Evolutionary conservation across 179 eudicot species (phyloP).

Genomic region (Beta macrorhiza): DNA sequence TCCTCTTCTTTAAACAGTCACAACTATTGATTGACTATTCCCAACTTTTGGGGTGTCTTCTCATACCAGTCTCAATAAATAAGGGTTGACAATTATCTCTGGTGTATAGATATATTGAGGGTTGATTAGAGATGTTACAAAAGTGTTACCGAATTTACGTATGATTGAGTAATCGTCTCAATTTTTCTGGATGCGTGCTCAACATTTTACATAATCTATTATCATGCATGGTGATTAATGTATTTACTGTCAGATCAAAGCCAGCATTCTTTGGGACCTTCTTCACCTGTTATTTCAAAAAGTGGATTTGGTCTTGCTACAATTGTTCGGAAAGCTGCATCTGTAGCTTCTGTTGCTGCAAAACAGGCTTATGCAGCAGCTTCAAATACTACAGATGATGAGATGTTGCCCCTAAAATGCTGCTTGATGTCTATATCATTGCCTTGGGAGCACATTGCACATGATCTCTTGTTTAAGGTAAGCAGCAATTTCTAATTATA

Average conservation of each 20-base stretch:
- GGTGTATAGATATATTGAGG: not conserved
- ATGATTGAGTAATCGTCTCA: not conserved
- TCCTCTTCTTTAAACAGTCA: no score
- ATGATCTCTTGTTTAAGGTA: constrained; percentile 93
- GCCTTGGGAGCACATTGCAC: constrained; percentile 95
- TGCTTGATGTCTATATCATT: constrained; percentile 89
- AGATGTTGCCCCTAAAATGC: constrained; percentile 92
- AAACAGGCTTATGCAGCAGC: constrained; percentile 76
- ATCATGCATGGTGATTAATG: constrained; percentile 6
- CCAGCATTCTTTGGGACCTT: constrained; percentile 49
- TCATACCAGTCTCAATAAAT: not conserved
- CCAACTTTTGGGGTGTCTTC: not conserved
- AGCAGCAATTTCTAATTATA: constrained; percentile 6
- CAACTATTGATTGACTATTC: no score
- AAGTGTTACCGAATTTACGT: not conserved
- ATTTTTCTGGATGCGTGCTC: not conserved
- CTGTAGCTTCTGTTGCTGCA: constrained; percentile 85
- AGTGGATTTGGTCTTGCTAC: constrained; percentile 58
- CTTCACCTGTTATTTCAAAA: constrained; percentile 57
- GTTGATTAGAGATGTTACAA: no score
- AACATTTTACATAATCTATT: not conserved
- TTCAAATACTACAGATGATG: constrained; percentile 52
- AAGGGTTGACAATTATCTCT: no score
- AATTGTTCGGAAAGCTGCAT: constrained; percentile 71
- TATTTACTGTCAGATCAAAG: constrained; percentile 62